A percentile compares a stretch with the other conserved stretches of the same genome.
These are phyloP conservation scores for Melanogaster broomeanus DNA, from an alignment of 768 basidiomycete species.

Conservation along the genomic window DNA sequence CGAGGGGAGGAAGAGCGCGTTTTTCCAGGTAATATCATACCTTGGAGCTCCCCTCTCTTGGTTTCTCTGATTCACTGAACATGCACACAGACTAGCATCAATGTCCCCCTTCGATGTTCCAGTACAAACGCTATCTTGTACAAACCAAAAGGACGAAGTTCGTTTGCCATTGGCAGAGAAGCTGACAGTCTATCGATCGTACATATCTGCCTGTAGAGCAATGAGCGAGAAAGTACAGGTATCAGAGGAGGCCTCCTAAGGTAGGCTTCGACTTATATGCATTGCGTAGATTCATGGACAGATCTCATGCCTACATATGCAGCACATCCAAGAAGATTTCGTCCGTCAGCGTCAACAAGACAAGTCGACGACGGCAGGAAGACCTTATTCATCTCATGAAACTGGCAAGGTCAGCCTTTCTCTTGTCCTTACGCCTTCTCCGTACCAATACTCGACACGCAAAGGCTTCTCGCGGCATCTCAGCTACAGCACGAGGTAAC, in stretches of 20 bases:
- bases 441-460: constrained; percentile 5
- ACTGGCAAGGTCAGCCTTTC: constrained; percentile 59
- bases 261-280: constrained; percentile 33
- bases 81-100: constrained; percentile 56
- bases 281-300: background rate
- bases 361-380: constrained; percentile 47
- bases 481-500: constrained; percentile 57
- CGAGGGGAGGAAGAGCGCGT: constrained; percentile 67
- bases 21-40: constrained; percentile 57
- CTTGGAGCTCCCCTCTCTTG: too few species aligned
- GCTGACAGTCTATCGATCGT: constrained; percentile 55
- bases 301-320: background rate
- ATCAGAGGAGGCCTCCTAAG: constrained; percentile 55
- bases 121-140: constrained; percentile 44
- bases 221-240: constrained; percentile 51
- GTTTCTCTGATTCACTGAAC: background rate
- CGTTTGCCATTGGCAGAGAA: constrained; percentile 46
- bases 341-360: constrained; percentile 45
- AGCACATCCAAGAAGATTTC: constrained; percentile 83
- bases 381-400: constrained; percentile 70
- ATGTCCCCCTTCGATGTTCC: constrained; percentile 48
- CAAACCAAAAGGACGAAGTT: constrained; percentile 45
- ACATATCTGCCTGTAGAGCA: constrained; percentile 60
- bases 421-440: background rate
- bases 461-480: constrained; percentile 65